Percentiles rank a stretch among this genome's conserved stretches.
phyloP scores from a whole-genome alignment of 2,329 filamentous ascomycete species.

The Epicoccum sorghinum region DNA sequence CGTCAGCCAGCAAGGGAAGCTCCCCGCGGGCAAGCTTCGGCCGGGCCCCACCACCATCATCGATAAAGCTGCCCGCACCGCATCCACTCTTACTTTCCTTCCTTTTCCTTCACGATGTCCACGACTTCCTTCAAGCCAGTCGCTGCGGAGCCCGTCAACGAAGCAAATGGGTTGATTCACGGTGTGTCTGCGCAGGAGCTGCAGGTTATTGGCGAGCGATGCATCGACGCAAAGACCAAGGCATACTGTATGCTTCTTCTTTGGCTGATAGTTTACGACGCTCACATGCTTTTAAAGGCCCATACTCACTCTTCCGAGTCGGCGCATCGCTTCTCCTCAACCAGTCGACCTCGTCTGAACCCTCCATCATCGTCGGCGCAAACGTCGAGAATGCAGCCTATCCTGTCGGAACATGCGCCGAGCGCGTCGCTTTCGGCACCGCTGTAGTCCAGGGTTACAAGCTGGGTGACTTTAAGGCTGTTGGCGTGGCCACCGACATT shows the following conservation, averaged over 20 bases:
- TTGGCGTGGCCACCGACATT: slow-evolving; percentile 86
- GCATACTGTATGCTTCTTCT: slow-evolving; percentile 74
- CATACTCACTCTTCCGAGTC: slow-evolving; percentile 91
- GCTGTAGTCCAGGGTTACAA: slow-evolving; percentile 67
- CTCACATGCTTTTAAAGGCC: slow-evolving; percentile 56
- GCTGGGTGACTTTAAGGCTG: slow-evolving; percentile 61
- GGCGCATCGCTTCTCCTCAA: slow-evolving; percentile 74
- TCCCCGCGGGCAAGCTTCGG: slow-evolving; percentile 17
- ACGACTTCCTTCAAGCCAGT: slow-evolving; percentile 36
- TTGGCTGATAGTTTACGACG: neutral
- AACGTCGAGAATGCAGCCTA: slow-evolving; percentile 87
- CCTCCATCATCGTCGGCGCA: slow-evolving; percentile 70
- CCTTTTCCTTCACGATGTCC: slow-evolving; percentile 42
- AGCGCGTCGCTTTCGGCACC: slow-evolving; percentile 81
- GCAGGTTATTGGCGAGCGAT: slow-evolving; percentile 64
- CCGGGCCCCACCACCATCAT: slow-evolving; percentile 17
- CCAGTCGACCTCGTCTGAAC: slow-evolving; percentile 22
- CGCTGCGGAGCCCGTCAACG: slow-evolving; percentile 34
- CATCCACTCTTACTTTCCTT: slow-evolving; percentile 12
- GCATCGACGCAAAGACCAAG: slow-evolving; percentile 72
- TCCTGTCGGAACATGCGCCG: slow-evolving; percentile 93
- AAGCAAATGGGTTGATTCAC: slow-evolving; percentile 52
- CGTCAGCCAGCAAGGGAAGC: slow-evolving; percentile 13
- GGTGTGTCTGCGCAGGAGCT: slow-evolving; percentile 69
- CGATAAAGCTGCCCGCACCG: slow-evolving; percentile 25